A percentile compares a stretch with the other conserved stretches of the same genome.
These are phyloP conservation scores for Collybia sordida DNA, from an alignment of 768 basidiomycete genomes.

Conservation along the genomic window DNA sequence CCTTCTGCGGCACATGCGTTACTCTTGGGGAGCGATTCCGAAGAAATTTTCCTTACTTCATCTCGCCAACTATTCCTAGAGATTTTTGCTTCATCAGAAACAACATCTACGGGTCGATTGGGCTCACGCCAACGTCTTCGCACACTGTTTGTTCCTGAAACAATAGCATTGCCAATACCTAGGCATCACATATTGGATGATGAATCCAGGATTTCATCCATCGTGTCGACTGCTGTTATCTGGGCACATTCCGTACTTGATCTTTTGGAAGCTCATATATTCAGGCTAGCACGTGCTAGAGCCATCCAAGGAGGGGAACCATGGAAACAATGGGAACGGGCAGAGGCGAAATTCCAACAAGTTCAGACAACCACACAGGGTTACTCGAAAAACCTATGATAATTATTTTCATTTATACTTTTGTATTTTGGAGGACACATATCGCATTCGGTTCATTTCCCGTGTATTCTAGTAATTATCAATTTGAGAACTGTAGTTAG, in stretches of 20 bases:
- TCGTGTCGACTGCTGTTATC: slow-evolving; percentile 17
- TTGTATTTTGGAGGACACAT: too few species aligned
- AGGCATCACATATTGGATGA: slow-evolving; percentile 26
- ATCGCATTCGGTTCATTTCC: too few species aligned
- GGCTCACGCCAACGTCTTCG: slow-evolving; percentile 9
- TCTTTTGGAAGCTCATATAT: slow-evolving; percentile 38
- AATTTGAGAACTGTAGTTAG: too few species aligned
- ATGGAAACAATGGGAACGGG: slow-evolving; percentile 51
- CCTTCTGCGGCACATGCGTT: slow-evolving; percentile 43
- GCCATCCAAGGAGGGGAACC: slow-evolving; percentile 55
- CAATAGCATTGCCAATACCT: slow-evolving; percentile 16
- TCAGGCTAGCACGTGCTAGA: slow-evolving; percentile 36
- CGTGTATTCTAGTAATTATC: too few species aligned
- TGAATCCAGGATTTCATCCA: slow-evolving; percentile 10
- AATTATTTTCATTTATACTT: too few species aligned
- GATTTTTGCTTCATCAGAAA: slow-evolving; percentile 25
- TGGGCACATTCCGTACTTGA: slow-evolving; percentile 26
- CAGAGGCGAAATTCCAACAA: slow-evolving; percentile 11
- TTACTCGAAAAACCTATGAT: too few species aligned
- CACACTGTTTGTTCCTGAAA: slow-evolving; percentile 3
- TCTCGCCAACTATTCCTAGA: slow-evolving; percentile 32
- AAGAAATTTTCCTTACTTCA: slow-evolving; percentile 37
- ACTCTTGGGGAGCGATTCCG: slow-evolving; percentile 35
- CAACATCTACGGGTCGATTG: slow-evolving; percentile 1
- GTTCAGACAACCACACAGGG: too few species aligned